Evolutionary conservation across 1,139 yeast genomes (phyloP).

Genomic region (Candida dubliniensis): DNA sequence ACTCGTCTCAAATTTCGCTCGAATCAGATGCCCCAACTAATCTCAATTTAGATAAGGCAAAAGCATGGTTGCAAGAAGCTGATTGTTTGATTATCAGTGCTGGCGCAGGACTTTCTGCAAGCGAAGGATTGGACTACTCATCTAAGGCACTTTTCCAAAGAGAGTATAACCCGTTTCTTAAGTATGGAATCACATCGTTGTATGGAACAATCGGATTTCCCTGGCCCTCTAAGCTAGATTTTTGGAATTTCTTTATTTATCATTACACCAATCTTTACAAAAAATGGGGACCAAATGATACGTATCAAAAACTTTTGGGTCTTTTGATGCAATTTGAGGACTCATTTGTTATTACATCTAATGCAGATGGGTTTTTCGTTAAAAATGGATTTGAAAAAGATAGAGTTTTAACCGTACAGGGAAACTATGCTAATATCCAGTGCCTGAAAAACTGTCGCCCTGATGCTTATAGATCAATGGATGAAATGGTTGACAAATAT

Average conservation of each 20-base stretch:
- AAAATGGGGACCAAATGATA: constrained; percentile 8
- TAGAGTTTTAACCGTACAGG: constrained; percentile 11
- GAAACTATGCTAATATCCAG: constrained; percentile 9
- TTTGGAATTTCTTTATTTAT: constrained; percentile 14
- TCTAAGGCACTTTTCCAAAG: constrained; percentile 6
- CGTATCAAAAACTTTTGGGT: constrained; percentile 7
- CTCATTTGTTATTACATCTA: constrained; percentile 12
- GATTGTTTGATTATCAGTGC: constrained; percentile 9
- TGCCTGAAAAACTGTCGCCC: constrained; percentile 9
- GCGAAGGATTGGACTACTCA: constrained; percentile 10
- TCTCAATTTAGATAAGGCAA: constrained; percentile 4
- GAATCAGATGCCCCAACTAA: not conserved
- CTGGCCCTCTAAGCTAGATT: constrained; percentile 10
- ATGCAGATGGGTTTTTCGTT: constrained; percentile 14
- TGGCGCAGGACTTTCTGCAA: constrained; percentile 12
- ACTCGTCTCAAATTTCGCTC: not conserved
- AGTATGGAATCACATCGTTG: constrained; percentile 7
- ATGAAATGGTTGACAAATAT: constrained; percentile 5
- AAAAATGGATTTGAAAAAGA: constrained; percentile 11
- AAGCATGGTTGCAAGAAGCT: constrained; percentile 4
- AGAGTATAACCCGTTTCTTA: constrained; percentile 9
- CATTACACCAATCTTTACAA: constrained; percentile 9
- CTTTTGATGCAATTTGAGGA: constrained; percentile 1
- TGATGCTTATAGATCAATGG: constrained; percentile 8
- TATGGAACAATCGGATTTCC: constrained; percentile 10